Conservation (phyloP, 306 rosid genomes). For the Gillenia trifoliata region DNA sequence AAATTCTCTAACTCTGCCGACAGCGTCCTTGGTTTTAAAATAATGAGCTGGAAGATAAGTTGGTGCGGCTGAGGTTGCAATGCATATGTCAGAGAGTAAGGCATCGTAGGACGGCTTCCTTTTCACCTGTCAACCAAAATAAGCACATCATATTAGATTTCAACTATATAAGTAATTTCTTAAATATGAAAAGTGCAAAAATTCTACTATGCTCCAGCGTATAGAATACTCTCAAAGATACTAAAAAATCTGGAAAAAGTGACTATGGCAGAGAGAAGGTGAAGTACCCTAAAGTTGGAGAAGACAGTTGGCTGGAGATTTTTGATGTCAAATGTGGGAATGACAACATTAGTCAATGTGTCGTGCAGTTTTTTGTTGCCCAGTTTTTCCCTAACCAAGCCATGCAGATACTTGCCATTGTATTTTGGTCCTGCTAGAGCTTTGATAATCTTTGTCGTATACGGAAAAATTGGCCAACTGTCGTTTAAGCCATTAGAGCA, state of each 20-base stretch:
- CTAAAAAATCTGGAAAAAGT: neutral
- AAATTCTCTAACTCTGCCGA: slow-evolving; percentile 32
- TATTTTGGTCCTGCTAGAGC: slow-evolving; percentile 43
- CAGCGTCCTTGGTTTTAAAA: slow-evolving; percentile 24
- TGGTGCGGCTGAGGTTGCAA: slow-evolving; percentile 57
- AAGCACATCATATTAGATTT: neutral
- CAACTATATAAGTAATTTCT: neutral
- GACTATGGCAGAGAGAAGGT: neutral
- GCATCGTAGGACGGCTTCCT: slow-evolving; percentile 29
- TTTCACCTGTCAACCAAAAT: slow-evolving; percentile 18
- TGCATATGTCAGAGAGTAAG: slow-evolving; percentile 46
- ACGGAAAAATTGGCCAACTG: neutral
- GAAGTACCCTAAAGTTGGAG: slow-evolving; percentile 42
- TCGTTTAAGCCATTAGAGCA: neutral
- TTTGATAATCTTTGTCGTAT: neutral
- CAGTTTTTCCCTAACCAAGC: slow-evolving; percentile 20
- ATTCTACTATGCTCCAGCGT: too few relatives aligned
- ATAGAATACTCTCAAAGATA: too few relatives aligned
- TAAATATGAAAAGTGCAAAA: neutral
- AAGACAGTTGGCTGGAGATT: slow-evolving; percentile 52
- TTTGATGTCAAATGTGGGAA: slow-evolving; percentile 61
- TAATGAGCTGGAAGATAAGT: slow-evolving; percentile 52
- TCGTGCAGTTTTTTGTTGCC: slow-evolving; percentile 26
- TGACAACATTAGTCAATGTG: slow-evolving; percentile 46
- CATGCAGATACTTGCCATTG: slow-evolving; percentile 41